Evolutionary conservation across 805 yeast genomes (phyloP).

Genomic region (Schwanniomyces yamadae): DNA sequence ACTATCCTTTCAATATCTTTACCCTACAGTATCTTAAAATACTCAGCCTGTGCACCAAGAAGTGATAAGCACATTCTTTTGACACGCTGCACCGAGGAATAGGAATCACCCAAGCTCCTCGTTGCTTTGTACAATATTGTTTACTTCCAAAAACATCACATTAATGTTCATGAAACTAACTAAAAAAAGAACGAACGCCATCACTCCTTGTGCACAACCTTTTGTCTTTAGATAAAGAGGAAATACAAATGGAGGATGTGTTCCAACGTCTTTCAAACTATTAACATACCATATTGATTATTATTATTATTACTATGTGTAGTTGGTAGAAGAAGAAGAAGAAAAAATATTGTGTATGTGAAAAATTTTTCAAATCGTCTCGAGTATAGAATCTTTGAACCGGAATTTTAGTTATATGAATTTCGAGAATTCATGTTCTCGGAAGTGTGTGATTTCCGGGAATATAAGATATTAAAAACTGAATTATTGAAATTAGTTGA

Average conservation of each 20-base stretch:
- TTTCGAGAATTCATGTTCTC: no score
- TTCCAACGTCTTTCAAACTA: constrained; percentile 21
- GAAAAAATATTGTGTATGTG: background rate
- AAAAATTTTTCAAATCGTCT: background rate
- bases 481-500: no score
- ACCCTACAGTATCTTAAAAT: constrained; percentile 42
- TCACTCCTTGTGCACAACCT: constrained; percentile 27
- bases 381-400: no score
- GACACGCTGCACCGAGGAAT: background rate
- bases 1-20: constrained; percentile 22
- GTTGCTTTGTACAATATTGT: no score
- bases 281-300: constrained; percentile 30
- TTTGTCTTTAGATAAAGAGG: constrained; percentile 11
- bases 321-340: background rate
- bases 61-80: constrained; percentile 31
- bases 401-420: no score
- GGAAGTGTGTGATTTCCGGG: no score
- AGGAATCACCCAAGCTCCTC: no score
- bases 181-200: constrained; percentile 19
- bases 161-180: constrained; percentile 5
- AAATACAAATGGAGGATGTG: constrained; percentile 20
- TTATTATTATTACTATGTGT: background rate
- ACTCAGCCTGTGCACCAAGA: constrained; percentile 47
- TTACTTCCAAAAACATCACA: no score
- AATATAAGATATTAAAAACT: no score